A percentile compares a stretch with the other conserved stretches of the same genome.
phyloP scores from a whole-genome alignment of 371 early-diverging fungal genomes.

The Syncephalastrum contaminatum region DNA sequence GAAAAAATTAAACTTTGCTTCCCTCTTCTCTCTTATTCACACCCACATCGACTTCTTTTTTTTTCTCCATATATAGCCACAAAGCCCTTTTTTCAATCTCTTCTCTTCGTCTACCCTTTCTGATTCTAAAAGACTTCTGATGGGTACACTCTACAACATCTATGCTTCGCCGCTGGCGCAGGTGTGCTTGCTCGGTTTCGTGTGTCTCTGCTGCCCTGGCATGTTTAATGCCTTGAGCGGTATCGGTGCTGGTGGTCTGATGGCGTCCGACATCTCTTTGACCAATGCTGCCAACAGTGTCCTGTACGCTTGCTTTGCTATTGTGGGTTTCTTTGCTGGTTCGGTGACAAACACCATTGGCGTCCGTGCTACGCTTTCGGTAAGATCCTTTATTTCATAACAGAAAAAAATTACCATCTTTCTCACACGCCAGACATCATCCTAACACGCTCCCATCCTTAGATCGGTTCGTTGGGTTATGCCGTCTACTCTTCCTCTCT shows the following conservation, averaged over 20 bases:
- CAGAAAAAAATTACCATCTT: background rate
- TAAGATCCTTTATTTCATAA: slow-evolving; percentile 9
- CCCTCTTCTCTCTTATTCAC: slow-evolving; percentile 13
- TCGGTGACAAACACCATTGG: slow-evolving; percentile 60
- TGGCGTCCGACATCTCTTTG: slow-evolving; percentile 54
- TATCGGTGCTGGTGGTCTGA: slow-evolving; percentile 57
- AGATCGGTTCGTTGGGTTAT: slow-evolving; percentile 54
- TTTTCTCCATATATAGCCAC: slow-evolving; percentile 4
- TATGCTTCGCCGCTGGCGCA: slow-evolving; percentile 57
- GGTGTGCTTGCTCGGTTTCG: slow-evolving; percentile 69
- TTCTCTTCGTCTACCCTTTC: background rate
- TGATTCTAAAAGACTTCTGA: background rate
- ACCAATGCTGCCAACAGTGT: slow-evolving; percentile 70
- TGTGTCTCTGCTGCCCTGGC: slow-evolving; percentile 80
- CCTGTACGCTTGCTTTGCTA: slow-evolving; percentile 66
- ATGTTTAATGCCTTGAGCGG: slow-evolving; percentile 63
- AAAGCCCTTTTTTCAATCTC: background rate
- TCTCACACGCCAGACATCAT: background rate
- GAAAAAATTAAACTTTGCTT: no score
- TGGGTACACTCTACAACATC: slow-evolving; percentile 9
- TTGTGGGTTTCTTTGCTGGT: slow-evolving; percentile 68
- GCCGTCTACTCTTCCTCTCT: slow-evolving; percentile 57
- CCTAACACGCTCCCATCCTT: slow-evolving; percentile 4
- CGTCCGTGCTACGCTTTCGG: slow-evolving; percentile 45
- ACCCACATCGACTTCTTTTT: slow-evolving; percentile 2